These are phyloP conservation scores for Microdochium trichocladiopsis DNA, from an alignment of 2,329 filamentous ascomycete genomes.

Conservation along the genomic window DNA sequence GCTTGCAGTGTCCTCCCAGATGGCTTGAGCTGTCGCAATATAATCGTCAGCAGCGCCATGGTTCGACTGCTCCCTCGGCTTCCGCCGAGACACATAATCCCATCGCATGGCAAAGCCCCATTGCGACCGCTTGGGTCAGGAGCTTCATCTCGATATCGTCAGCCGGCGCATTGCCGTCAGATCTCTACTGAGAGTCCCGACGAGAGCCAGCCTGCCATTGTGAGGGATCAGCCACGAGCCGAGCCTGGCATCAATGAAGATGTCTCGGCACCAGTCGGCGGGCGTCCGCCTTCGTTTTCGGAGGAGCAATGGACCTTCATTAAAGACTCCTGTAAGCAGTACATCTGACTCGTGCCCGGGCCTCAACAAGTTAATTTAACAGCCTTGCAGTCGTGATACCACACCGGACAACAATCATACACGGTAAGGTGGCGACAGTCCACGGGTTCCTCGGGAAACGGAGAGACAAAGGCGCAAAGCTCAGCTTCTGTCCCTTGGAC, in stretches of 20 bases:
- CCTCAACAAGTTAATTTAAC: neutral
- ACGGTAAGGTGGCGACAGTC: slow-evolving; percentile 27
- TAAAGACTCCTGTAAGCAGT: slow-evolving; percentile 12
- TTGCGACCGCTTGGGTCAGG: neutral
- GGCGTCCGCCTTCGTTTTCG: neutral
- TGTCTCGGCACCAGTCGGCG: too few species aligned
- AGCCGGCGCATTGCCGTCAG: too few species aligned
- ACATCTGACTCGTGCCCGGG: too few species aligned
- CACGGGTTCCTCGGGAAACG: slow-evolving; percentile 68
- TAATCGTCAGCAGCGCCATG: slow-evolving; percentile 13
- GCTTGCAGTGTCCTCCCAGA: too few species aligned
- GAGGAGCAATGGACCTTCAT: slow-evolving; percentile 6
- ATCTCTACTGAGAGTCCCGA: too few species aligned
- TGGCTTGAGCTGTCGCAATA: too few species aligned
- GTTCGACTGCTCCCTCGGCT: neutral
- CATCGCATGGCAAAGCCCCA: neutral
- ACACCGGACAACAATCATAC: neutral
- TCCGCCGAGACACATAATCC: neutral
- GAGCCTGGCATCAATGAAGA: too few species aligned
- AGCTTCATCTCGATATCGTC: neutral
- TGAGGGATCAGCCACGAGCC: too few species aligned
- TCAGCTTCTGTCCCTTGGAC: slow-evolving; percentile 61
- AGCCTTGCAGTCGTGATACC: slow-evolving; percentile 2
- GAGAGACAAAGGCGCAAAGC: slow-evolving; percentile 58
- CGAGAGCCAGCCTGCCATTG: too few species aligned